A percentile compares a stretch with the other conserved stretches of the same genome.
Evolutionary conservation across 2,329 filamentous ascomycete genomes (phyloP).

Genomic region (Kalmusia sp.): DNA sequence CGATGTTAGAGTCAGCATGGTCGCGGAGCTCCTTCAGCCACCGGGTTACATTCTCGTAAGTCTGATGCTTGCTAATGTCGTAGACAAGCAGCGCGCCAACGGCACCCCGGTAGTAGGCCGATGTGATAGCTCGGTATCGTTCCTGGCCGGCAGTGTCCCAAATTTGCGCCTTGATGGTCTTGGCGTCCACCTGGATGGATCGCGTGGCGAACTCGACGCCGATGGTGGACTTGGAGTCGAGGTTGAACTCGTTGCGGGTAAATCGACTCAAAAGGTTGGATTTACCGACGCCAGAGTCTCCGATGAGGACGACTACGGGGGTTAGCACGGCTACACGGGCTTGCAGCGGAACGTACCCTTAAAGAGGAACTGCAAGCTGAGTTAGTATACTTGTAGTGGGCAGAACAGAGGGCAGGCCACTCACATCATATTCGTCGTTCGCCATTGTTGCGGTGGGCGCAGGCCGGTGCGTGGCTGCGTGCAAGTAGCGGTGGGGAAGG

Average conservation of each 20-base stretch:
- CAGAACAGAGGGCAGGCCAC: conserved; percentile 46
- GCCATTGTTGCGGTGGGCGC: conserved; percentile 70
- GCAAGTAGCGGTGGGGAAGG: conserved; percentile 17
- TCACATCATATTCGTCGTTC: conserved; percentile 99
- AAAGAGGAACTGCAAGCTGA: conserved; percentile 83
- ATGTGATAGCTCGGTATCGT: conserved; percentile 98
- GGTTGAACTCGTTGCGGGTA: conserved; percentile 99
- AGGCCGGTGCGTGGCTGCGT: conserved; percentile 15
- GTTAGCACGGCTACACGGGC: conserved; percentile 34
- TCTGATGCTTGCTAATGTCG: conserved; percentile 99
- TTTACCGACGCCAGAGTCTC: conserved; percentile 99
- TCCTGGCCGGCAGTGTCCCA: conserved; percentile 99
- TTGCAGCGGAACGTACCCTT: conserved; percentile 71
- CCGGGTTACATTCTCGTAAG: conserved; percentile 97
- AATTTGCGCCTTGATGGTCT: conserved; percentile 99
- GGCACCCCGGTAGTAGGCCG: conserved; percentile 97
- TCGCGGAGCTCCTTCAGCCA: conserved; percentile 99
- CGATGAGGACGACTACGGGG: conserved; percentile 88
- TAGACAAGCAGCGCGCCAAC: conserved; percentile 98
- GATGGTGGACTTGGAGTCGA: conserved; percentile 99
- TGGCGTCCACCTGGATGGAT: conserved; percentile 97
- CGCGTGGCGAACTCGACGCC: conserved; percentile 99
- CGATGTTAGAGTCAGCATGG: conserved; percentile 97
- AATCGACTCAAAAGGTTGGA: conserved; percentile 99
- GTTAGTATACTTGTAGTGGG: conserved; percentile 26